phyloP scores from a whole-genome alignment of 2,329 filamentous ascomycete genomes.

The Alternaria dauci region DNA sequence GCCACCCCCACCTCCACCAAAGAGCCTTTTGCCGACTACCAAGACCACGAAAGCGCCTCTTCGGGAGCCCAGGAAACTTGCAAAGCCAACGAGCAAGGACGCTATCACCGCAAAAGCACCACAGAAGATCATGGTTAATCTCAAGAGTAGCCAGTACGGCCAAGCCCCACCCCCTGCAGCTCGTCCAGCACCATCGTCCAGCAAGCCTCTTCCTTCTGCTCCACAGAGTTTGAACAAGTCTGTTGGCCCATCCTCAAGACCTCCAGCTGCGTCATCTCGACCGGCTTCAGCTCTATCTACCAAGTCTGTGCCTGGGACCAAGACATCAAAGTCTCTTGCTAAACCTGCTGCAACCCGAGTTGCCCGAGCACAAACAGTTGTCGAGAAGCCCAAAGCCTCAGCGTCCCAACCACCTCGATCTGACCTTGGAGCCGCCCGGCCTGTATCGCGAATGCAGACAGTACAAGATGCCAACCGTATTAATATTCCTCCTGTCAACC shows the following conservation, averaged over 20 bases:
- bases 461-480: slow-evolving; percentile 68
- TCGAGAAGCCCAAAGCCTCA: slow-evolving; percentile 70
- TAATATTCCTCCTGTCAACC: slow-evolving; percentile 64
- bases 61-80: slow-evolving; percentile 58
- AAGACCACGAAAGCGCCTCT: slow-evolving; percentile 51
- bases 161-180: slow-evolving; percentile 62
- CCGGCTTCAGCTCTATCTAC: slow-evolving; percentile 42
- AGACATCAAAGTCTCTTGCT: slow-evolving; percentile 30
- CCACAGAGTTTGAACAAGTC: slow-evolving; percentile 33
- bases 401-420: slow-evolving; percentile 53
- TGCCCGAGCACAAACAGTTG: slow-evolving; percentile 58
- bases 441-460: slow-evolving; percentile 68
- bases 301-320: slow-evolving; percentile 31
- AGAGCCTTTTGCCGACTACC: slow-evolving; percentile 58
- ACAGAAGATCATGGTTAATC: slow-evolving; percentile 70
- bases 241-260: slow-evolving; percentile 64
- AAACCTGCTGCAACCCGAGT: slow-evolving; percentile 39
- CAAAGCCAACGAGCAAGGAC: slow-evolving; percentile 69
- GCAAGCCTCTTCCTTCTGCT: slow-evolving; percentile 35
- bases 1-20: slow-evolving; percentile 69
- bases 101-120: slow-evolving; percentile 65
- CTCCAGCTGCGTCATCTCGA: slow-evolving; percentile 39
- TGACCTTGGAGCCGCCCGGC: slow-evolving; percentile 61
- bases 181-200: slow-evolving; percentile 56
- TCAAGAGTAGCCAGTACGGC: slow-evolving; percentile 62